A percentile compares a stretch with the other conserved stretches of the same genome.
Evolutionary conservation across 2,329 filamentous ascomycete genomes (phyloP).

Genomic region (Canariomyces notabilis): DNA sequence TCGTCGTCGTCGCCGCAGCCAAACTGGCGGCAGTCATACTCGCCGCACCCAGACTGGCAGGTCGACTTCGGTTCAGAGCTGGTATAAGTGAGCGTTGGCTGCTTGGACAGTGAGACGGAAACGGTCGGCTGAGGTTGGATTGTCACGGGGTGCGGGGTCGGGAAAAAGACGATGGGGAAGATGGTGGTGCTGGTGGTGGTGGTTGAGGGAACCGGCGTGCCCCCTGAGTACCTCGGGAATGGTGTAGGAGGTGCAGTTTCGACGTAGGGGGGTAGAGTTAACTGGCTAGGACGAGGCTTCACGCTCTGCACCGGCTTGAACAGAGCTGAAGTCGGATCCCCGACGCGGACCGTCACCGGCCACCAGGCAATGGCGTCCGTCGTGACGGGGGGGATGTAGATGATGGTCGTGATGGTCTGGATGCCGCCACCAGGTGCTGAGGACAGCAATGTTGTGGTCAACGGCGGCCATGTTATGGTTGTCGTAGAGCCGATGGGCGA

Average conservation of each 20-base stretch:
- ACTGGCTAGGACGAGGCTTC: neutral
- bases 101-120: too few species aligned
- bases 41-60: conserved; percentile 2
- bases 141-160: conserved; percentile 2
- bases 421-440: neutral
- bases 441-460: conserved; percentile 1
- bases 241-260: conserved; percentile 1
- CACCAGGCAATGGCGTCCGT: neutral
- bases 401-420: conserved; percentile 4
- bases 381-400: conserved; percentile 6
- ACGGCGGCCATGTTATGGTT: conserved; percentile 1
- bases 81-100: conserved; percentile 1
- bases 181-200: neutral
- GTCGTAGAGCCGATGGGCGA: neutral
- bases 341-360: conserved; percentile 3
- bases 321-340: neutral
- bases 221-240: neutral
- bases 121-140: conserved; percentile 9
- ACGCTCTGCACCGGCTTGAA: conserved; percentile 8
- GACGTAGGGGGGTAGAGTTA: conserved; percentile 1
- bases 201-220: too few species aligned
- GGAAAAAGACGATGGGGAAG: conserved; percentile 4
- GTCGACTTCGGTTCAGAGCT: neutral
- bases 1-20: neutral
- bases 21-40: conserved; percentile 1